Evolutionary conservation across 2,329 filamentous ascomycete species (phyloP), one percentile per base, ranked within the genome.

Genomic region (Ophiostoma pallidulum): DNA sequence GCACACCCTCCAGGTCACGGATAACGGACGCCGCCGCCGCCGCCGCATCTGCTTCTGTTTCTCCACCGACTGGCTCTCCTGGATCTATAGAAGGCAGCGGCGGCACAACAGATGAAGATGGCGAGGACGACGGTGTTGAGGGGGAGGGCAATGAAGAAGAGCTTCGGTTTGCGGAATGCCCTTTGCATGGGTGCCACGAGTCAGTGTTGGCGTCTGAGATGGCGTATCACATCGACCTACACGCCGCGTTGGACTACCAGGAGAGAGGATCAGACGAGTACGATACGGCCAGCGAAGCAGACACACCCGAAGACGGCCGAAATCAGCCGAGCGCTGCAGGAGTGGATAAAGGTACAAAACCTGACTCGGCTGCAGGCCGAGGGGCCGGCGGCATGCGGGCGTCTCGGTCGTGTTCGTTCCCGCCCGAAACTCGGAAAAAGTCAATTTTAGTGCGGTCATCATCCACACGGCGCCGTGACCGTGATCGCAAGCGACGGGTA

Each of bases 151-250:
- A 66, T 10, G 24, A 31, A 22, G 47, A 38, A 10, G 38, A 45
- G 52, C 54, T 8, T 49, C 64, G 14, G 78, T 49, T 78, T 56
- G 64, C 70, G 19, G 66, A 72, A 36, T 82, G 79, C 55, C 71
- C 75, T 1, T 54, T 72, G 29, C 70, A 75, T 14, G 73, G 70
- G 19, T 86, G 82, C 57, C 75, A 74, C 28, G 80, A 85, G 59
- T 59, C 69, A n/a, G 60, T 82, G 18, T 62, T 68, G 7, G 56
- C 67, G 8, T 60, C 65, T 14, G 75, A 82, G 55, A 64, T 83
- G 31, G 69, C 75, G 14, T 71, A 67, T 38, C 80, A 84, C 57
- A 57, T 82, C 31, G 75, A 81, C 55, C 65, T 82, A 48, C 80
- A 84, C 57, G 59, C 65, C 57, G 66, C 66, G 4, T 60, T 69